These are phyloP conservation scores for Quercus variabilis DNA, from an alignment of 306 rosid genomes.

Conservation along the genomic window DNA sequence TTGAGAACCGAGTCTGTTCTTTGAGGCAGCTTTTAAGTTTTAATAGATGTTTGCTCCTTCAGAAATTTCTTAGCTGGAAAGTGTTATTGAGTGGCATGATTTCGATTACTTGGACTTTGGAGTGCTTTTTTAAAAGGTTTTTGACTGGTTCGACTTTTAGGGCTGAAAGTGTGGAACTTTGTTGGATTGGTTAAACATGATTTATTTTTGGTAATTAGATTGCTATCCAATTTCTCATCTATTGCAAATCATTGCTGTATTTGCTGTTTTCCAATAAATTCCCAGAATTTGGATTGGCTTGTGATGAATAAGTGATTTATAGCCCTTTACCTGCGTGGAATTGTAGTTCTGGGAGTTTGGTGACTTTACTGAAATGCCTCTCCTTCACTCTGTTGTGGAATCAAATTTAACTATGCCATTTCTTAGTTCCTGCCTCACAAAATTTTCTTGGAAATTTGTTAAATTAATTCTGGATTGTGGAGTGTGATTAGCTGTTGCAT, in stretches of 20 bases:
- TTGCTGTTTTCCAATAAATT: not conserved
- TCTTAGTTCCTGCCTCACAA: not conserved
- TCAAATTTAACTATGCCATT: not conserved
- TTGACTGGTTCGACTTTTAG: not conserved
- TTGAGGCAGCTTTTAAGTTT: not conserved
- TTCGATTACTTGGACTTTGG: not conserved
- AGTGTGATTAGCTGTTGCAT: not conserved
- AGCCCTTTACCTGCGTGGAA: not conserved
- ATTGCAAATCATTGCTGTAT: not conserved
- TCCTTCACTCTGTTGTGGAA: not conserved
- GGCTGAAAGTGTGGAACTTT: not conserved
- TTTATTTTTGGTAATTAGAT: not conserved
- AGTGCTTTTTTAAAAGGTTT: not conserved
- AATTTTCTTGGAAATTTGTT: not conserved
- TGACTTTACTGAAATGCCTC: not conserved
- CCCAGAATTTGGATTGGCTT: not conserved
- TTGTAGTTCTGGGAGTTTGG: not conserved
- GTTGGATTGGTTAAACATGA: not conserved
- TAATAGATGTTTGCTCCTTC: not conserved
- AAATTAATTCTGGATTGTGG: not conserved
- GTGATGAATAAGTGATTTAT: not conserved
- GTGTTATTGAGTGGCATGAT: not conserved
- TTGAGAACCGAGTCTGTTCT: conserved; percentile 1
- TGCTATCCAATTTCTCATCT: not conserved
- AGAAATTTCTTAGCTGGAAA: not conserved